These are phyloP conservation scores for Mycena leptocephala DNA, from an alignment of 768 basidiomycete species.

Conservation along the genomic window DNA sequence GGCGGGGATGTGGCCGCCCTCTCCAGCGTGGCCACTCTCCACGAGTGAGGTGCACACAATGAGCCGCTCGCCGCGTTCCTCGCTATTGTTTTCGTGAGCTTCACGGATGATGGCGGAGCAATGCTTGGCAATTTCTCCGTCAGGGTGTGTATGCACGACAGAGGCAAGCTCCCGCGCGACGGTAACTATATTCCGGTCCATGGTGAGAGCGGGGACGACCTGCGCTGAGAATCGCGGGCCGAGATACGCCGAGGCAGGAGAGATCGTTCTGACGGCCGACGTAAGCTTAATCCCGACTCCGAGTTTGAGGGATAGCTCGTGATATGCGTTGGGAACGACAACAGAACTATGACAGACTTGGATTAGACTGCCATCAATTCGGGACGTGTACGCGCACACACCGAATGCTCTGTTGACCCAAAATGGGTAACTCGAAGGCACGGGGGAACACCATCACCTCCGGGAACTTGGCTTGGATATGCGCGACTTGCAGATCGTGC, in stretches of 20 bases:
- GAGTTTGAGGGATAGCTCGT: constrained; percentile 67
- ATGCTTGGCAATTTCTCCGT: constrained; percentile 69
- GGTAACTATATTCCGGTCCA: constrained; percentile 65
- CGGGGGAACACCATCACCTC: constrained; percentile 61
- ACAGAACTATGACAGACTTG: constrained; percentile 60
- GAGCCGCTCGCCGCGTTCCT: constrained; percentile 64
- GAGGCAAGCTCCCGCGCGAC: constrained; percentile 73
- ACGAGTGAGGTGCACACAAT: constrained; percentile 74
- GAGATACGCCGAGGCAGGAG: constrained; percentile 71
- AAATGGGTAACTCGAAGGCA: constrained; percentile 59
- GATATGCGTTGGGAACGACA: constrained; percentile 63
- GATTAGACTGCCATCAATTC: not conserved
- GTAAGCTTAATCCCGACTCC: constrained; percentile 72
- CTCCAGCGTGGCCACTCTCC: constrained; percentile 67
- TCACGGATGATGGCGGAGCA: constrained; percentile 70
- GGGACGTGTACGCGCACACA: constrained; percentile 36
- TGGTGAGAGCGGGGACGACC: constrained; percentile 65
- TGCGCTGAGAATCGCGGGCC: constrained; percentile 71
- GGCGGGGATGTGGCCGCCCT: constrained; percentile 61
- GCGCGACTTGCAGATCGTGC: constrained; percentile 69
- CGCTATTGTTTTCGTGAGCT: constrained; percentile 64
- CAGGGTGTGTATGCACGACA: constrained; percentile 62
- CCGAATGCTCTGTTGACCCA: constrained; percentile 72
- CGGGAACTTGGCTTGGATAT: constrained; percentile 67
- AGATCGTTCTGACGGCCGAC: constrained; percentile 72